phyloP scores from a whole-genome alignment of 106 monocot genomes.

The Apostasia shenzhenica region DNA sequence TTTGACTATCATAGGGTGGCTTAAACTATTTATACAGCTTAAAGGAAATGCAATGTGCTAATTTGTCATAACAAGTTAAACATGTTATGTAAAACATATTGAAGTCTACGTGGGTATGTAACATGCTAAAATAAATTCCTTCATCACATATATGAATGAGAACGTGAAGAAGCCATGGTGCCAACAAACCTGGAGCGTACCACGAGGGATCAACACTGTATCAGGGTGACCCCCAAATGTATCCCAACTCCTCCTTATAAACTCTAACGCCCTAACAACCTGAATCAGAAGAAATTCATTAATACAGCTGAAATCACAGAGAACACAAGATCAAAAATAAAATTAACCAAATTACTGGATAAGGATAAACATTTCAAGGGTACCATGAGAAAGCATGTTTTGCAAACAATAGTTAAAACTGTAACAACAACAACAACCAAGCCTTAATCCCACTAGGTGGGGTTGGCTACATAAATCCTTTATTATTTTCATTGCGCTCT shows the following conservation, averaged over 20 bases:
- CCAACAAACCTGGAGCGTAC: slow-evolving; percentile 92
- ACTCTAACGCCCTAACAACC: slow-evolving; percentile 82
- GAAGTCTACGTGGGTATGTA: not conserved
- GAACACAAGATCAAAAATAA: too few species aligned
- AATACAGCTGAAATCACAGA: not conserved
- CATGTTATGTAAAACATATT: not conserved
- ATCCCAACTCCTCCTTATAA: slow-evolving; percentile 61
- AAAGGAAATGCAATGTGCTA: not conserved
- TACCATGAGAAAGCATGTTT: too few species aligned
- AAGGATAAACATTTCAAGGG: too few species aligned
- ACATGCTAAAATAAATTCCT: not conserved
- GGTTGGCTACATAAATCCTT: too few species aligned
- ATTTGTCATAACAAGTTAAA: not conserved
- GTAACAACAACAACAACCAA: too few species aligned
- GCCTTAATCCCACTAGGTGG: too few species aligned
- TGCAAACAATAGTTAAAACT: too few species aligned
- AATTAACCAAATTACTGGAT: too few species aligned
- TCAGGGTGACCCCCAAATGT: slow-evolving; percentile 43
- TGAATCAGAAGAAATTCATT: slow-evolving; percentile 10
- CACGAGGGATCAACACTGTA: slow-evolving; percentile 67
- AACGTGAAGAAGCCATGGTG: not conserved
- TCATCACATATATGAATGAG: not conserved
- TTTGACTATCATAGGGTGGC: not conserved
- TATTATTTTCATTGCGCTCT: too few species aligned
- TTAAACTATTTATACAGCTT: not conserved